These are phyloP conservation scores for Mollisiaceae sp. DNA, from an alignment of 2,329 filamentous ascomycete genomes.

Conservation along the genomic window DNA sequence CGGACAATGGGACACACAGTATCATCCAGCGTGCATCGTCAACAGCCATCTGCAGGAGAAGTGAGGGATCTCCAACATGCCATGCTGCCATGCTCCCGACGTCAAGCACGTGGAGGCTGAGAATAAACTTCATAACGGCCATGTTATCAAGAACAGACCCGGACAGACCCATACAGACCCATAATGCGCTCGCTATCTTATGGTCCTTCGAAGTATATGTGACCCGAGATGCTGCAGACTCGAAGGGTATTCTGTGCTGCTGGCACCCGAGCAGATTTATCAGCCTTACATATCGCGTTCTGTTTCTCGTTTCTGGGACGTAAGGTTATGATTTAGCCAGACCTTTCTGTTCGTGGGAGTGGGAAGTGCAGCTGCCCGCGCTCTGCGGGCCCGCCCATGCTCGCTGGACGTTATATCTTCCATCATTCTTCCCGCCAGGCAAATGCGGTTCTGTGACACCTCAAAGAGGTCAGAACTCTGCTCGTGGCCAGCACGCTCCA, in stretches of 20 bases:
- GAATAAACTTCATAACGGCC: slow-evolving; percentile 17
- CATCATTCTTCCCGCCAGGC: slow-evolving; percentile 1
- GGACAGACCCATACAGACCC: too few species aligned
- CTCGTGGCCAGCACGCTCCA: slow-evolving; percentile 4
- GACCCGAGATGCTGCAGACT: slow-evolving; percentile 1
- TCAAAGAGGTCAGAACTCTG: neutral
- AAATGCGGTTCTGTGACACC: slow-evolving; percentile 9
- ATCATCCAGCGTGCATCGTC: slow-evolving; percentile 11
- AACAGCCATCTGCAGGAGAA: slow-evolving; percentile 7
- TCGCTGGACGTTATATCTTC: neutral
- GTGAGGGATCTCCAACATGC: slow-evolving; percentile 1
- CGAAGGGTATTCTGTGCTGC: neutral
- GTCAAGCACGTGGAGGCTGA: slow-evolving; percentile 22
- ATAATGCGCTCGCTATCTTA: neutral
- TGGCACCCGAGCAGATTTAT: slow-evolving; percentile 14
- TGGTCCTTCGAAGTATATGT: slow-evolving; percentile 3
- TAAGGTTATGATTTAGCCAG: neutral
- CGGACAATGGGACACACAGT: too few species aligned
- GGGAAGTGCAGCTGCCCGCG: neutral
- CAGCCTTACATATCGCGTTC: slow-evolving; percentile 20
- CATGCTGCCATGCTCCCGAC: too few species aligned
- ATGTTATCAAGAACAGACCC: slow-evolving; percentile 3
- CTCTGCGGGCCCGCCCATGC: neutral
- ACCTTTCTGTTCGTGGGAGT: neutral
- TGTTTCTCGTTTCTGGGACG: neutral